These are phyloP conservation scores for Hippophae rhamnoides DNA, from an alignment of 306 rosid genomes.

Conservation along the genomic window DNA sequence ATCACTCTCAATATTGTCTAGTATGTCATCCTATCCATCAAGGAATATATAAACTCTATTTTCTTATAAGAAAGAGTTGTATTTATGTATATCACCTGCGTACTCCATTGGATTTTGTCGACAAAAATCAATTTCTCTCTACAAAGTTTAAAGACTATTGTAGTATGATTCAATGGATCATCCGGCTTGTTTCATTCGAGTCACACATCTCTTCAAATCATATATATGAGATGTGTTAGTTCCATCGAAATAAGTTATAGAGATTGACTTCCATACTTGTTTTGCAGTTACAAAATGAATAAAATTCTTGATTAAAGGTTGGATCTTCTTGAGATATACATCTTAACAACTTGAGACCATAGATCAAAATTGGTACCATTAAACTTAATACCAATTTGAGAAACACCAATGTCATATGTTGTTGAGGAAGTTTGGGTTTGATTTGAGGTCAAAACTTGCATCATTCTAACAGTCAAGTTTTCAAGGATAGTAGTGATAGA, in stretches of 20 bases:
- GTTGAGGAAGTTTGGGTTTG: not conserved
- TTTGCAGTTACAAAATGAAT: not conserved
- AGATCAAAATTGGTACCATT: not conserved
- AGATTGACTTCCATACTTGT: not conserved
- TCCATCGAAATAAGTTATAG: conserved; percentile 3
- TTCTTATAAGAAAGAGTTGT: not conserved
- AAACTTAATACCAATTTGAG: not conserved
- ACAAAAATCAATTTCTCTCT: conserved; percentile 1
- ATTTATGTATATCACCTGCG: not conserved
- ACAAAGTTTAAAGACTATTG: conserved; percentile 1
- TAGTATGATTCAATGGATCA: conserved; percentile 5
- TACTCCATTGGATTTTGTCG: not conserved
- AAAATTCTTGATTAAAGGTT: not conserved
- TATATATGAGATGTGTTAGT: not conserved
- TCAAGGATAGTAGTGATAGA: not conserved
- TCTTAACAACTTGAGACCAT: not conserved
- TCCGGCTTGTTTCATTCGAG: not conserved
- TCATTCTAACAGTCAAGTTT: not conserved
- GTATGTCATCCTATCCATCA: not conserved
- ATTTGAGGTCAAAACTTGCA: not conserved
- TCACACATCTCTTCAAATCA: not conserved
- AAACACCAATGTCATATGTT: not conserved
- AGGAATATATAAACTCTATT: conserved; percentile 2
- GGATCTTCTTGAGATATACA: not conserved
- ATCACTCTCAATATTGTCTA: not conserved